Percentiles rank a stretch among this genome's conserved stretches.
Evolutionary conservation across 805 yeast species (phyloP).

Genomic region (Saccharomycopsis capsularis): DNA sequence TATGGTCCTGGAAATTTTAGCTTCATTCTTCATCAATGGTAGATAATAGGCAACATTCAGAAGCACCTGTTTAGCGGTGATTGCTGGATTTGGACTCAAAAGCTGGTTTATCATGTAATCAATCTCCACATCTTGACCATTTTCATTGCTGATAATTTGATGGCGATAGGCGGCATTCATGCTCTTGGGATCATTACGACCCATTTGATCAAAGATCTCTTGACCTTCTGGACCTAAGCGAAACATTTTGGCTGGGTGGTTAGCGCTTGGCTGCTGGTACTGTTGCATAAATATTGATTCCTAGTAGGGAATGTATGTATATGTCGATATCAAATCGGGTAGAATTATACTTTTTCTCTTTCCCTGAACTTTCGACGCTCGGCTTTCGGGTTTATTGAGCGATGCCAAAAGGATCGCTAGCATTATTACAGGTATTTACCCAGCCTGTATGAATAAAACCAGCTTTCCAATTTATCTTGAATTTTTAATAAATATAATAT

Average conservation of each 20-base stretch:
- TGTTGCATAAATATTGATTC: not conserved
- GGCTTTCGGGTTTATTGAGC: no score
- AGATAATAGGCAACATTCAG: constrained; percentile 17
- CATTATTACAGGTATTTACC: no score
- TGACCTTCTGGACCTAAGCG: constrained; percentile 10
- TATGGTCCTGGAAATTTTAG: not conserved
- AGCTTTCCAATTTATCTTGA: no score
- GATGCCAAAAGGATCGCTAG: no score
- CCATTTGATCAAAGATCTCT: not conserved
- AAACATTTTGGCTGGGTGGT: not conserved
- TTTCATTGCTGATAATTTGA: no score
- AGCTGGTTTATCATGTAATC: not conserved
- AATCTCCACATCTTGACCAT: not conserved
- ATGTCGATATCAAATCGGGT: no score
- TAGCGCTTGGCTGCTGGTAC: not conserved
- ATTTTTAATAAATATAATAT: no score
- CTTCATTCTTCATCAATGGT: constrained; percentile 9
- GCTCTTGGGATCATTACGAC: no score
- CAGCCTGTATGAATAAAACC: no score
- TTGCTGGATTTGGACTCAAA: not conserved
- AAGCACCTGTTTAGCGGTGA: constrained; percentile 1
- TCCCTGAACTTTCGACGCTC: no score
- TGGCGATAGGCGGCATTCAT: no score
- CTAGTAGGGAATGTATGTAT: not conserved
- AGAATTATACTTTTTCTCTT: no score